Conservation (phyloP, 495 filamentous ascomycete genomes). For the Daldinia grandis region DNA sequence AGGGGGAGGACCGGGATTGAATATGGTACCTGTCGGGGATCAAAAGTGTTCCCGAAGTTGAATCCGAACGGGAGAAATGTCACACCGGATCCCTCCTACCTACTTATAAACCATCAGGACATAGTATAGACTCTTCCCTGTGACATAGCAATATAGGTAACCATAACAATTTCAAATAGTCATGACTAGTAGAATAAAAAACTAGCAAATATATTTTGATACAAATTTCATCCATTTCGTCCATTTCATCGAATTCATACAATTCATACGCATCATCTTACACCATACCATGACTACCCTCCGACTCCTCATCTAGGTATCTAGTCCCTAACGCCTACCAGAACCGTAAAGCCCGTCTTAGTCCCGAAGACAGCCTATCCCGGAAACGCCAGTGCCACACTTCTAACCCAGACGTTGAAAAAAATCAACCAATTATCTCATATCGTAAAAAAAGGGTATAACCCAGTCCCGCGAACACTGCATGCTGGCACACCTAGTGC, state of each 20-base stretch:
- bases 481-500: conserved; percentile 16
- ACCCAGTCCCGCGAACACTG: conserved; percentile 14
- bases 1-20: background rate
- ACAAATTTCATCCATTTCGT: background rate
- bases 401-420: conserved; percentile 13
- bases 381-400: conserved; percentile 10
- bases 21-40: background rate
- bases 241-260: conserved; percentile 4
- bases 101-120: no score
- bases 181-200: background rate
- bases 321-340: conserved; percentile 17
- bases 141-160: no score
- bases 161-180: no score
- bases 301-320: conserved; percentile 10
- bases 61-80: background rate
- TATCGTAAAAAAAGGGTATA: conserved; percentile 6
- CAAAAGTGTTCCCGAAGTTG: background rate
- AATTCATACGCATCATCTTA: conserved; percentile 5
- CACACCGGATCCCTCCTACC: no score
- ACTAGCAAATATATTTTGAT: background rate
- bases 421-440: background rate
- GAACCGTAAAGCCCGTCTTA: background rate
- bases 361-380: conserved; percentile 4
- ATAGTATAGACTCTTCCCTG: no score
- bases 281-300: background rate